Base-by-base conservation (phyloP, 495 filamentous ascomycete species). In the Sabuloglossum arenarium region DNA sequence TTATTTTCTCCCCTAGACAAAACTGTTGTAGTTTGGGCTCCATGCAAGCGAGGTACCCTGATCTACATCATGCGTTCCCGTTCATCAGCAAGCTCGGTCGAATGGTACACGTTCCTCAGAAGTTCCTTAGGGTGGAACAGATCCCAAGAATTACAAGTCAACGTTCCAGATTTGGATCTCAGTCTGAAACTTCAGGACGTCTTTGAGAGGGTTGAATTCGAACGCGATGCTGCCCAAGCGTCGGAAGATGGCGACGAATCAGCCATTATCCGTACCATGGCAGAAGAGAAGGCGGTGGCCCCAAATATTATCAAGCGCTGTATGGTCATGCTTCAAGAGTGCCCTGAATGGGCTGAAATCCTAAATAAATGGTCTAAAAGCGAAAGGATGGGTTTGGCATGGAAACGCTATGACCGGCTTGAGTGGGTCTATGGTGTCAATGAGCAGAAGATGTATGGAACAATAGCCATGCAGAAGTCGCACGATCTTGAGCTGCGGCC, bases 71-170 rank as follows among this genome's bases (percentile, higher is more conserved):
- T 87, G 61, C 76, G 79, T 19, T 74, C 83, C 4, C 74, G 79
- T 21, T 84, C 82, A 42, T 70, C 74, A 9, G 79, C 79, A 5
- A 77, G 76, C 57, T 74, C 79, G 23, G 75, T 81, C 28, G 83
- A 87, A 61, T 87, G 83, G 83, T 86, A 82, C 60, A 85, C 83
- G 0, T 87, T 86, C 58, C 67, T 87, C 14, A 71, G 74, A 10
- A 73, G 78, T 34, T 69, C 73, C 1, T 67, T 85, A 11, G 83
- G 82, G 24, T 80, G 75, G 71, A 69, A 70, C 24, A 71, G 77
- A 19, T 67, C 76, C n/a, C 67, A 67, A 32, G 73, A 71, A 24
- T 68, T 87, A n/a, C 76, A 78, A 46, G 75, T 87, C 54, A 71
- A 77, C 59, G 77, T 86, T 6, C 83, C 83, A 21, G 82, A 85